phyloP scores from a whole-genome alignment of 306 rosid genomes.

The Neltuma alba region DNA sequence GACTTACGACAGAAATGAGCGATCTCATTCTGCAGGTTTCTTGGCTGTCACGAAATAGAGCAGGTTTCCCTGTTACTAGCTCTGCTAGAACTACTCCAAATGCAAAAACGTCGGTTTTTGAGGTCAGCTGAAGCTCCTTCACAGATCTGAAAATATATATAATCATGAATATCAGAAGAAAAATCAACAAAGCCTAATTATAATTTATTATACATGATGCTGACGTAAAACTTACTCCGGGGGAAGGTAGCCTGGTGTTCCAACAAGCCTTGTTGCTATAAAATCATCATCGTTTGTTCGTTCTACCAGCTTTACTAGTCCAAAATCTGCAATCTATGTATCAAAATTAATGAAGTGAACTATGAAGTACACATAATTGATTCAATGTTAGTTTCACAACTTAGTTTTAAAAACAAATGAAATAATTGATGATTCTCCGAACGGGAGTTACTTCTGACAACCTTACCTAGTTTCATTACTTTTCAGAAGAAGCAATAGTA shows the following conservation, averaged over 20 bases:
- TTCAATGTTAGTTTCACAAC: slow-evolving; percentile 3
- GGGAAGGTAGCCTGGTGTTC: slow-evolving; percentile 90
- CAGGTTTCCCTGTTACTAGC: slow-evolving; percentile 72
- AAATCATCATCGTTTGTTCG: slow-evolving; percentile 60
- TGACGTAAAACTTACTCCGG: slow-evolving; percentile 62
- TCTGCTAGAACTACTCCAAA: slow-evolving; percentile 80
- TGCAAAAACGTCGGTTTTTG: slow-evolving; percentile 76
- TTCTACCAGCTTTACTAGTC: slow-evolving; percentile 70
- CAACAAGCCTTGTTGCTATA: slow-evolving; percentile 69
- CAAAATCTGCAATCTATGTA: slow-evolving; percentile 78
- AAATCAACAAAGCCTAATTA: neutral
- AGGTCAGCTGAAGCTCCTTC: slow-evolving; percentile 82
- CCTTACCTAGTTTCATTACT: neutral
- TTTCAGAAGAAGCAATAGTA: neutral
- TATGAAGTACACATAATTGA: neutral
- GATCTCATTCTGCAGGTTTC: slow-evolving; percentile 62
- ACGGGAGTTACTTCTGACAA: neutral
- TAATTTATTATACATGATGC: neutral
- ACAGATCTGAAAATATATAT: slow-evolving; percentile 50
- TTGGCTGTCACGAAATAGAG: slow-evolving; percentile 56
- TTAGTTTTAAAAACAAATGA: neutral
- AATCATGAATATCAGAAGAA: slow-evolving; percentile 9
- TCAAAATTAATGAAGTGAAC: slow-evolving; percentile 15
- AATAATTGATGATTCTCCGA: neutral
- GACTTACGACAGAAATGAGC: slow-evolving; percentile 60